Base-by-base conservation (phyloP, 176 grass and related monocot species). In the Bolboschoenus planiculmis region DNA sequence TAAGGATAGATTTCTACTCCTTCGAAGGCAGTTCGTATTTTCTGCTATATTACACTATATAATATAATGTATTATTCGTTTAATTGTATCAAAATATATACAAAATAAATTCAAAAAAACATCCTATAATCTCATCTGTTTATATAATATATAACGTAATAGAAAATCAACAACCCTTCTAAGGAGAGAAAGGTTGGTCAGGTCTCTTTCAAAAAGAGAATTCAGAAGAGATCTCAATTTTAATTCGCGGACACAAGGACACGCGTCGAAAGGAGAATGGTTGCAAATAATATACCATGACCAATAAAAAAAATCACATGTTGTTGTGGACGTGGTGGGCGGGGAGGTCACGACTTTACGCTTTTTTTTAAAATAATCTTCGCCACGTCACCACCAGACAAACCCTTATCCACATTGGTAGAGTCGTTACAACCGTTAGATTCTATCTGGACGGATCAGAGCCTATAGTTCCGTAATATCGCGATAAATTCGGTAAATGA, bases 381-480 rank as follows among this genome's bases (percentile, higher is more conserved):
- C 0, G n/a, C 71, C 83, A 85, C 35, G 83, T 85, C 83, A 85
- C 24, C 63, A 27, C 47, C 37, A 36, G 84, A 54, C 73, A 85
- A 85, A 51, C n/a, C 73, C 58, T 85, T 80, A 85, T 85, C 84
- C 84, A 85, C 23, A 81, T 81, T 1, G 3, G 15, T 42, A 18
- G 10, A 24, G 44, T 11, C 26, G 16, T 80, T 1, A 5, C 53
- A 50, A 76, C 72, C 72, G 44, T 76, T 0, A 30, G 72, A 76
- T 76, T 10, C 27, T 50, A 76, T 50, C 26, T 76, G 14, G 11
- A 76, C 44, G 42, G 44, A 50, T 8, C 21, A 29, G 9, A 20
- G 18, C 6, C 2, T 7, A 30, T 7, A 51, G 5, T 13, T 18
- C 21, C 14, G 33, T 18, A 33, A 76, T 51, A 51, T 50, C 43